phyloP scores from a whole-genome alignment of 176 grass and related monocot species.

The Aegilops speltoides region DNA sequence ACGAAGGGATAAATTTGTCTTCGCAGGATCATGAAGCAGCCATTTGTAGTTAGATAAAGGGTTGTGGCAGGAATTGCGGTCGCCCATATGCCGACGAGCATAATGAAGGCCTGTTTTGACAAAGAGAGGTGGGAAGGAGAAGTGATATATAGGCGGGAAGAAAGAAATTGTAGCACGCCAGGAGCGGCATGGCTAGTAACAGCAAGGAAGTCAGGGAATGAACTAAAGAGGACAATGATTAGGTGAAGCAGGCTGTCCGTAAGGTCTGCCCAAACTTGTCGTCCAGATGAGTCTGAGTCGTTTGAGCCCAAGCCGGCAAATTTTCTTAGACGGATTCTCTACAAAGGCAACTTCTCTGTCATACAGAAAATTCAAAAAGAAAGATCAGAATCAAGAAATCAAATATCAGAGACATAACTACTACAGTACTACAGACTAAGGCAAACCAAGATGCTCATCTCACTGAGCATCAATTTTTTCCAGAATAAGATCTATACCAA shows the following conservation, averaged over 20 bases:
- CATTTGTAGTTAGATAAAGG: neutral
- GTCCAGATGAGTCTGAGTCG: neutral
- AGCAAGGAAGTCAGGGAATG: too few species aligned
- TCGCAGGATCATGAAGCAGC: slow-evolving; percentile 17
- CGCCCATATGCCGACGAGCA: neutral
- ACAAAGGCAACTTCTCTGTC: neutral
- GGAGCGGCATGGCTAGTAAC: slow-evolving; percentile 22
- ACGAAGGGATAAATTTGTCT: neutral
- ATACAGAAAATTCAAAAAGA: neutral
- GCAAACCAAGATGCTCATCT: too few species aligned
- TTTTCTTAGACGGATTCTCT: neutral
- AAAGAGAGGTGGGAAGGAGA: slow-evolving; percentile 40
- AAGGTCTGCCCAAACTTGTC: slow-evolving; percentile 42
- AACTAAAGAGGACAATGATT: slow-evolving; percentile 35
- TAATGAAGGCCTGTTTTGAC: neutral
- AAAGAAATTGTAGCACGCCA: slow-evolving; percentile 36
- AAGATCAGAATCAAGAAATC: neutral
- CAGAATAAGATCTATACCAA: too few species aligned
- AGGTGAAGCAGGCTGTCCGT: slow-evolving; percentile 37
- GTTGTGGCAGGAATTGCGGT: neutral
- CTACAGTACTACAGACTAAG: neutral
- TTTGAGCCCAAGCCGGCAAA: neutral
- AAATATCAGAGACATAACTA: neutral
- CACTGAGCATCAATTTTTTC: too few species aligned
- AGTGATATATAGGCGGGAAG: neutral